phyloP scores from a whole-genome alignment of 306 rosid genomes.

The Pterocarpus macrocarpus region DNA sequence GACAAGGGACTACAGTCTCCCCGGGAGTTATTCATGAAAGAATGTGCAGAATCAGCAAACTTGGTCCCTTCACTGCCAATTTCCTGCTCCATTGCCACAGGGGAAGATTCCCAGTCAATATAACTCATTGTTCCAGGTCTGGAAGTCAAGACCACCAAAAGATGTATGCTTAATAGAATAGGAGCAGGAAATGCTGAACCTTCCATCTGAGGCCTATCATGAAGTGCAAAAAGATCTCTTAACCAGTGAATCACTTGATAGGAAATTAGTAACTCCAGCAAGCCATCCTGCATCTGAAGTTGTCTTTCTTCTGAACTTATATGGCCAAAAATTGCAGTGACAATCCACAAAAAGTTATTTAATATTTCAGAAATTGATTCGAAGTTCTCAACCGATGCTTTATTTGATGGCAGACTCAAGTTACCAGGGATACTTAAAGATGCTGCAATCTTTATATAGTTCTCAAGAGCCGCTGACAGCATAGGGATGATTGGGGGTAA shows the following conservation, averaged over 20 bases:
- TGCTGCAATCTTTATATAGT: conserved; percentile 94
- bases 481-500: conserved; percentile 94
- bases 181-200: conserved; percentile 90
- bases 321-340: conserved; percentile 81
- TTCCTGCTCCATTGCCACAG: conserved; percentile 52
- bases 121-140: conserved; percentile 67
- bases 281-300: conserved; percentile 95
- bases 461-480: conserved; percentile 96
- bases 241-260: conserved; percentile 93
- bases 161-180: conserved; percentile 80
- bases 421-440: conserved; percentile 77
- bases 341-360: conserved; percentile 88
- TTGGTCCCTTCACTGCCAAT: conserved; percentile 58
- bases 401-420: conserved; percentile 68
- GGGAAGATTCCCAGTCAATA: conserved; percentile 76
- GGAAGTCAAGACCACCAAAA: conserved; percentile 86
- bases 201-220: conserved; percentile 98
- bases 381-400: conserved; percentile 83
- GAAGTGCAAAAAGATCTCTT: conserved; percentile 97
- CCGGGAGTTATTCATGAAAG: conserved; percentile 48
- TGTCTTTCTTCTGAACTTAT: conserved; percentile 81
- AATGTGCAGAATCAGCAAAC: conserved; percentile 57
- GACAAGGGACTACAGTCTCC: conserved; percentile 60
- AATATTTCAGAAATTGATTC: conserved; percentile 87
- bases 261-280: conserved; percentile 85